Percentiles rank a stretch among this genome's conserved stretches.
These are phyloP conservation scores for Barnettozyma sp. DNA, from an alignment of 805 yeast species.

Conservation along the genomic window DNA sequence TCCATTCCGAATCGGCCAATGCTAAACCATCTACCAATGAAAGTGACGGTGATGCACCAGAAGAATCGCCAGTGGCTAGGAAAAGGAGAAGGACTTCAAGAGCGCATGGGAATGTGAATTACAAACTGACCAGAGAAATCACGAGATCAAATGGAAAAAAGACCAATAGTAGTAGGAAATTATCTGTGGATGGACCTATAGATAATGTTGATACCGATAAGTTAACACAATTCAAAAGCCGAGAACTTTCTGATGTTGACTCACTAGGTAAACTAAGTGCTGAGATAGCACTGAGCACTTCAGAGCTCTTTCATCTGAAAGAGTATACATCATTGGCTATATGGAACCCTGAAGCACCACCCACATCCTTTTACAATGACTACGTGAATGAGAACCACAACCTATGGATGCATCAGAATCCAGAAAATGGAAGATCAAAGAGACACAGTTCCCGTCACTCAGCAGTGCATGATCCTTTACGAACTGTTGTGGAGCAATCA, in stretches of 20 bases:
- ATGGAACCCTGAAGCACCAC: slow-evolving; percentile 48
- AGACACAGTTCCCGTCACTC: slow-evolving; percentile 22
- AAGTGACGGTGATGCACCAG: neutral
- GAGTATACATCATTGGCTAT: slow-evolving; percentile 55
- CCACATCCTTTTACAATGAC: slow-evolving; percentile 29
- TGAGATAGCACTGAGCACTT: slow-evolving; percentile 41
- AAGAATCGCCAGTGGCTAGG: too few relatives aligned
- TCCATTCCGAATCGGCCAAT: slow-evolving; percentile 3
- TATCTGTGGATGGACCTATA: slow-evolving; percentile 2
- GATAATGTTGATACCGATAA: slow-evolving; percentile 7
- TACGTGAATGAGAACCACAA: slow-evolving; percentile 16
- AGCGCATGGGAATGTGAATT: slow-evolving; percentile 8
- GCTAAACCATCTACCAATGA: neutral
- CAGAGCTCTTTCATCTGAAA: slow-evolving; percentile 57
- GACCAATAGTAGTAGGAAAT: slow-evolving; percentile 5
- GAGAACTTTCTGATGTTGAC: slow-evolving; percentile 19
- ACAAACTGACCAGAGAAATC: slow-evolving; percentile 5
- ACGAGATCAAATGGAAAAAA: neutral
- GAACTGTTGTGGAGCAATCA: slow-evolving; percentile 11
- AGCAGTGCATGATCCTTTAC: slow-evolving; percentile 14
- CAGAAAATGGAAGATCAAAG: slow-evolving; percentile 11
- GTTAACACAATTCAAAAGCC: neutral
- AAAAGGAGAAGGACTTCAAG: slow-evolving; percentile 12
- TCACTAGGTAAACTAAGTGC: slow-evolving; percentile 38
- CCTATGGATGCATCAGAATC: slow-evolving; percentile 21